Conservation (phyloP, 441 rosid genomes). For the Bocquillonia castaneifolia region DNA sequence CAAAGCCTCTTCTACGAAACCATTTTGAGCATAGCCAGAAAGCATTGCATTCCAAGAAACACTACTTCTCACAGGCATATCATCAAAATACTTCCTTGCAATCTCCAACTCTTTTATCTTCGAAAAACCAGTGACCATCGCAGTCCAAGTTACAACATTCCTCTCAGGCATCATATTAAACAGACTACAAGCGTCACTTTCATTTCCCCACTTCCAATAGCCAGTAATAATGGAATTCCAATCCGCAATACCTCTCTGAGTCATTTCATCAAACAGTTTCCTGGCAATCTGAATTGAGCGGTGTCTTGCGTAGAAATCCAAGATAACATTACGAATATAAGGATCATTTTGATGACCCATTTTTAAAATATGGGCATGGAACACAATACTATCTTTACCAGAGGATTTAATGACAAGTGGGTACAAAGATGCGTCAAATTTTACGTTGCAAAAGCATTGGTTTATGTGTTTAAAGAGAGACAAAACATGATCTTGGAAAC, state of each 20-base stretch:
- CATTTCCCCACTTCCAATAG: constrained; percentile 40
- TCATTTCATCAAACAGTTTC: constrained; percentile 35
- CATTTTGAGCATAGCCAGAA: constrained; percentile 44
- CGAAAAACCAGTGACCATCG: constrained; percentile 55
- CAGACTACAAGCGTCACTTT: constrained; percentile 42
- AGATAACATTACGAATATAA: constrained; percentile 54
- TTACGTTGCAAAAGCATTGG: constrained; percentile 7
- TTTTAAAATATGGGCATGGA: constrained; percentile 34
- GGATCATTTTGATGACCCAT: constrained; percentile 41
- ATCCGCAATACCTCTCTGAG: constrained; percentile 32
- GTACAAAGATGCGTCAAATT: constrained; percentile 28
- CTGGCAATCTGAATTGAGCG: constrained; percentile 42
- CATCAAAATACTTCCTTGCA: constrained; percentile 38
- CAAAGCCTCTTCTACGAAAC: constrained; percentile 42
- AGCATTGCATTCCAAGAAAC: constrained; percentile 61
- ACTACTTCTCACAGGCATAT: constrained; percentile 42
- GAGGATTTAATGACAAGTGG: constrained; percentile 35
- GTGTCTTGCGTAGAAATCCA: constrained; percentile 46
- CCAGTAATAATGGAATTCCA: constrained; percentile 61
- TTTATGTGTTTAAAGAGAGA: constrained; percentile 23
- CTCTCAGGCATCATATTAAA: constrained; percentile 49
- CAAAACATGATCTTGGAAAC: constrained; percentile 21
- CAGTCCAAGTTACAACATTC: constrained; percentile 54
- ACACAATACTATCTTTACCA: constrained; percentile 26
- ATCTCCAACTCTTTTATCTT: constrained; percentile 38